phyloP scores from a whole-genome alignment of 2,329 filamentous ascomycete species.

The Alternaria ethzedia region DNA sequence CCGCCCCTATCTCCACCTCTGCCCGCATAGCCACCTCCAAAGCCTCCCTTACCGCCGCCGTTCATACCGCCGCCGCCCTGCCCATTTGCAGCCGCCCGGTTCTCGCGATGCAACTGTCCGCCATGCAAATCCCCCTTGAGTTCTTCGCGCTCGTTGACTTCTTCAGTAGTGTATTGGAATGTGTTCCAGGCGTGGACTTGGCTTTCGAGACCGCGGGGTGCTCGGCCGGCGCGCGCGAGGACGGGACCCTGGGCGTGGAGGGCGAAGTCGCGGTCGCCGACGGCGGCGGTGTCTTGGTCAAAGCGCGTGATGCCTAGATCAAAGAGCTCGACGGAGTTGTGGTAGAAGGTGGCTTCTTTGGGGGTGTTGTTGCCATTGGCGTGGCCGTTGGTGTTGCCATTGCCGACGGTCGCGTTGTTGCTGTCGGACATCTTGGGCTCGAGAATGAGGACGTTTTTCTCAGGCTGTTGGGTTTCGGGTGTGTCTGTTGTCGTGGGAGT shows the following conservation, averaged over 20 bases:
- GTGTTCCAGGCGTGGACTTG: constrained; percentile 40
- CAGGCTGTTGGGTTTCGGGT: neutral
- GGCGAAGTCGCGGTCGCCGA: constrained; percentile 36
- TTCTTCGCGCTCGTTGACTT: constrained; percentile 34
- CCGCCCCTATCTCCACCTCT: neutral
- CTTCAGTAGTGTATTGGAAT: constrained; percentile 33
- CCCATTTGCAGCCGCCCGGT: constrained; percentile 27
- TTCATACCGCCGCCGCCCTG: neutral
- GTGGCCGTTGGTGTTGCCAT: constrained; percentile 2
- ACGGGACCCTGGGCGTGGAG: constrained; percentile 22
- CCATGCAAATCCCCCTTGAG: constrained; percentile 45
- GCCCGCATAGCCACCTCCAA: neutral
- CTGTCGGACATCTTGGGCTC: neutral
- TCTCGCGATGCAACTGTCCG: constrained; percentile 42
- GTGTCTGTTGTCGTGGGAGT: neutral
- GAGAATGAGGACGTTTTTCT: neutral
- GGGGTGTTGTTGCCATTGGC: neutral
- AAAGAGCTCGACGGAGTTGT: constrained; percentile 26
- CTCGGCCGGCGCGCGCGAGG: constrained; percentile 26
- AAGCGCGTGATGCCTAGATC: constrained; percentile 40
- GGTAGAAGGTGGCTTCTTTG: constrained; percentile 9
- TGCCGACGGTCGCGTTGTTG: neutral
- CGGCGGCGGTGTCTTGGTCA: constrained; percentile 39
- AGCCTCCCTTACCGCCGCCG: neutral
- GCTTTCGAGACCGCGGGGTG: constrained; percentile 33